Base-by-base conservation (phyloP, 192 early-diverging fungal genomes). In the Gryganskiella cystojenkinii region DNA sequence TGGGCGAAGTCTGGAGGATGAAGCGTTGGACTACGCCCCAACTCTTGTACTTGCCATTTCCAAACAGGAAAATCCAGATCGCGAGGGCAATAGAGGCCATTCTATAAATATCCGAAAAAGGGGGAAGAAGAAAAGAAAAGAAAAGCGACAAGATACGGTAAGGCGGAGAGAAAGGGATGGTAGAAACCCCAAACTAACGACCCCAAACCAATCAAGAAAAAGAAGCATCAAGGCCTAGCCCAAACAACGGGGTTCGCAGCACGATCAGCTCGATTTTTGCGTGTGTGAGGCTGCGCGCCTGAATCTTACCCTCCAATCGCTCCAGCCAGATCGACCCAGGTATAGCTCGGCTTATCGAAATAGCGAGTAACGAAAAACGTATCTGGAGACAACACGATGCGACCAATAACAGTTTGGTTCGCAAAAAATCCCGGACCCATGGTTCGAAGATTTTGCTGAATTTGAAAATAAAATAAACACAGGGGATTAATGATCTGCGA, bases 11-110 rank as follows among this genome's bases (percentile, higher is more conserved):
- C 25, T 61, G 59, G 24, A 80, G 64, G 17, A 80, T 40, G 43
- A 72, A 80, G 13, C 70, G 65, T 46, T 80, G 79, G 49, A 80
- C 71, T 9, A 80, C 30, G 15, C 79, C 79, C 79, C 79, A 80
- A 33, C 70, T 72, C 57, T 80, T 80, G 66, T 71, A 80, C 34
- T 64, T 80, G 27, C 79, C 79, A 17, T 53, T 67, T 22, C 79
- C 79, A 51, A 80, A 80, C 45, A 80, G 52, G 42, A 80, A 71
- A 20, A 71, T 68, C 79, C 79, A 80, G 0, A 72, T 54, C 2
- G 79, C 79, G 1, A 71, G 25, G 2, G 64, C 70, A 33, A 78
- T 56, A 13, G 74, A 78, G 8, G 67, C 74, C 74, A 78, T 68
- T 50, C 74, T 78, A 27, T 11, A 59, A 31, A 19, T 15, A 14